Base-by-base conservation (phyloP, 805 yeast species). In the Saturnispora quitensis region DNA sequence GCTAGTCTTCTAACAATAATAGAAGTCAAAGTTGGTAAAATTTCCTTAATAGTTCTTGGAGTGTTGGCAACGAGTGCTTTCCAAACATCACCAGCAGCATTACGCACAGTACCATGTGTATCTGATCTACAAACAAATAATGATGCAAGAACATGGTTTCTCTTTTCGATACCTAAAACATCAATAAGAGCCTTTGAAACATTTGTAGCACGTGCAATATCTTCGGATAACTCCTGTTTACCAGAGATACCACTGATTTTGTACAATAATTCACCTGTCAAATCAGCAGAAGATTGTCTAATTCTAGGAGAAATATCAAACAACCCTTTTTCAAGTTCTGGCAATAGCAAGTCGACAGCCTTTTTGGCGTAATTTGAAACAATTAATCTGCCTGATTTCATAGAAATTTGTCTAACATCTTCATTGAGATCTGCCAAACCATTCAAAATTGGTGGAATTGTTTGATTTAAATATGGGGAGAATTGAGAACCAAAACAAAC, bases 41-140 rank as follows among this genome's bases (percentile, higher is more conserved):
- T 89, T 66, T 90, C 97, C 72, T 87, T 91, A 45, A 93, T 85
- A 3, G 96, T 87, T 63, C 86, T 82, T 43, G 99, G 98, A 22
- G 99, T 93, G 66, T 93, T 93, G 46, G 96, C 86, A 48, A 93
- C 97, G 63, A 93, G 74, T 0, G 96, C 89, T 70, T 90, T 90
- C 99, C 99, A 93, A 45, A 93, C 89, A 61, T 93, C 97, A 54
- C 88, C 80, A 12, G 98, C 83, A 25, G 95, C 86, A 57, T 81
- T 81, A 61, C 99, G 82, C 27, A 93, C 99, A 58, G 82, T 75
- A 59, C 88, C 88, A 38, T 93, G 79, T 40, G 82, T 79, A 72
- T 93, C 99, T 13, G 96, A 87, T 67, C 99, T 89, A 68, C 97
- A 90, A 34, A 93, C 82, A 67, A 89, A 93, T 59, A 93, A 73